A percentile compares a stretch with the other conserved stretches of the same genome.
Evolutionary conservation across 306 rosid genomes (phyloP).

Genomic region (Lupinus albus): DNA sequence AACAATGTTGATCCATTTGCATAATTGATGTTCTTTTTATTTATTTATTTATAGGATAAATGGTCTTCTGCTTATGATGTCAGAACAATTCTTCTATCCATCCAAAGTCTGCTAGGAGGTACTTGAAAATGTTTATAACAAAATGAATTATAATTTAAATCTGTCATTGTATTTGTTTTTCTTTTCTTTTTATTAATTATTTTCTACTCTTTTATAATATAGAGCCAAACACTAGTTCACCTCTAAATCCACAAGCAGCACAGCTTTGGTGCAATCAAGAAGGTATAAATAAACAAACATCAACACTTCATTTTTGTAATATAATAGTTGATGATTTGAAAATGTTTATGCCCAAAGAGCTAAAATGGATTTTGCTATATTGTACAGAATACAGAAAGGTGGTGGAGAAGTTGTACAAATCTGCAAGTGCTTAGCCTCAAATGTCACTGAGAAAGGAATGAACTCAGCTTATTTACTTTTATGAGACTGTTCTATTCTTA

Average conservation of each 20-base stretch:
- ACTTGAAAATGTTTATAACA: neutral
- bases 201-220: neutral
- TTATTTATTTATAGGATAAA: constrained; percentile 26
- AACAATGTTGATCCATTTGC: neutral
- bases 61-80: constrained; percentile 47
- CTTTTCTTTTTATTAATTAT: neutral
- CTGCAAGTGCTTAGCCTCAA: constrained; percentile 51
- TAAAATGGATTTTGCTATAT: constrained; percentile 22
- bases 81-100: constrained; percentile 45
- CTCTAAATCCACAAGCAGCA: constrained; percentile 77
- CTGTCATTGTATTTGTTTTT: neutral
- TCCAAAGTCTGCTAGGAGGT: constrained; percentile 73
- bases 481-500: constrained; percentile 11
- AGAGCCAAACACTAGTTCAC: constrained; percentile 93
- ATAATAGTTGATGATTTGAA: neutral
- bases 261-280: constrained; percentile 74
- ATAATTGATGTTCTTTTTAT: neutral
- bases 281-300: constrained; percentile 42
- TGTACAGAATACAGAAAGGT: constrained; percentile 82
- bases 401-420: constrained; percentile 93
- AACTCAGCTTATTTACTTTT: constrained; percentile 9
- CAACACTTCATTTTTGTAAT: neutral
- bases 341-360: neutral
- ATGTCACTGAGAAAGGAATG: constrained; percentile 9
- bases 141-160: neutral